These are phyloP conservation scores for Moesziomyces globuligerus DNA, from an alignment of 1,284 basidiomycete species.

Conservation along the genomic window DNA sequence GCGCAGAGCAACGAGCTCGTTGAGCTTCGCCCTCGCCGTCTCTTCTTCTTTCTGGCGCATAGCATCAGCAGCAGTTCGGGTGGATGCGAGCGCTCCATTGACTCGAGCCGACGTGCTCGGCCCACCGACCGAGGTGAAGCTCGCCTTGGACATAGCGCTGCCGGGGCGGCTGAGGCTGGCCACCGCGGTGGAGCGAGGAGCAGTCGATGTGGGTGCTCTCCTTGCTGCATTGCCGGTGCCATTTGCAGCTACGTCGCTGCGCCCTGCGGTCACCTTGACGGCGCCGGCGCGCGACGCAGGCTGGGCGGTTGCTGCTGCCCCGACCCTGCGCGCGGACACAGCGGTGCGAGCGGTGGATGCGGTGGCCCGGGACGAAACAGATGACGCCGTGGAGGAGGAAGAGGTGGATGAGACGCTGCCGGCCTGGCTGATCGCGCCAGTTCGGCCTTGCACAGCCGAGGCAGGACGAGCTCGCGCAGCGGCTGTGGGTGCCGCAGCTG, in stretches of 20 bases:
- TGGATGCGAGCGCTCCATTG: constrained; percentile 22
- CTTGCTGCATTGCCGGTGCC: constrained; percentile 9
- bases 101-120: constrained; percentile 9
- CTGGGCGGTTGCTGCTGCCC: constrained; percentile 19
- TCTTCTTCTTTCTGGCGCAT: constrained; percentile 40
- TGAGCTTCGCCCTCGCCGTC: constrained; percentile 16
- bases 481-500: background rate
- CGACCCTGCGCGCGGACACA: constrained; percentile 23
- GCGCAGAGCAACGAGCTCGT: constrained; percentile 19
- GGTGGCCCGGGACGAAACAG: constrained; percentile 28
- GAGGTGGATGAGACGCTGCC: constrained; percentile 44
- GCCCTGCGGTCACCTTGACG: constrained; percentile 13
- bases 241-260: constrained; percentile 7
- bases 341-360: constrained; percentile 39
- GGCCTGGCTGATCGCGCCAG: constrained; percentile 37
- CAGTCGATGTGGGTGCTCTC: constrained; percentile 1
- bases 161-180: constrained; percentile 30
- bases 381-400: constrained; percentile 25
- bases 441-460: constrained; percentile 9
- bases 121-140: constrained; percentile 19
- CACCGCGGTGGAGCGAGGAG: constrained; percentile 8
- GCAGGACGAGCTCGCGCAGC: constrained; percentile 9
- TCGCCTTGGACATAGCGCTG: constrained; percentile 46
- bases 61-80: constrained; percentile 33
- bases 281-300: constrained; percentile 3